A percentile compares a stretch with the other conserved stretches of the same genome.
phyloP scores from a whole-genome alignment of 352 stramenopile genomes.

The Globisporangium lucens region DNA sequence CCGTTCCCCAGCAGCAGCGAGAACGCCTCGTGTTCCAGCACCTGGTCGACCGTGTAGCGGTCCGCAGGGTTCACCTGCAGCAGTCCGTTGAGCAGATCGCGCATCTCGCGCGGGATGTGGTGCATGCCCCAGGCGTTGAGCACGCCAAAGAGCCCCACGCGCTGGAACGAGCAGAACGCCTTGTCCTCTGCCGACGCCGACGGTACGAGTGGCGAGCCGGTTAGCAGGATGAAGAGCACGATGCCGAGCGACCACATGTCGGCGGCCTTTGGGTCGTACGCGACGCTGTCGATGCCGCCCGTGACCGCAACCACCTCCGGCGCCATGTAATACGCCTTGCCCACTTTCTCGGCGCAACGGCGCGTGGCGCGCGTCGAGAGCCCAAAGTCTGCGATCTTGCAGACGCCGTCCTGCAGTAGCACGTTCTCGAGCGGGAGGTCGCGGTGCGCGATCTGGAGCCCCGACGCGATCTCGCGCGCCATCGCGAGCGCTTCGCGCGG shows the following conservation, averaged over 20 bases:
- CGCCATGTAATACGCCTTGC: constrained; percentile 32
- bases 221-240: constrained; percentile 61
- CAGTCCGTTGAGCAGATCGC: constrained; percentile 15
- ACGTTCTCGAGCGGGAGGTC: too few species aligned
- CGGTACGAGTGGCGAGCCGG: constrained; percentile 38
- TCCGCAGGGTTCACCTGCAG: constrained; percentile 28
- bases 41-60: neutral
- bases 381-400: too few species aligned
- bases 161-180: constrained; percentile 29
- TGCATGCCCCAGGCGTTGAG: constrained; percentile 31
- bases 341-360: too few species aligned
- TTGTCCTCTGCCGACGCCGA: constrained; percentile 27
- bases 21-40: constrained; percentile 4
- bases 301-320: constrained; percentile 31
- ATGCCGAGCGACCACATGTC: constrained; percentile 63
- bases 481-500: constrained; percentile 40
- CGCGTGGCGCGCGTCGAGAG: too few species aligned
- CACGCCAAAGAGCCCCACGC: constrained; percentile 27
- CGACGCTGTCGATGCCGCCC: neutral
- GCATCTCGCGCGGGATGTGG: neutral
- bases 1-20: neutral
- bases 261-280: constrained; percentile 28
- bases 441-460: constrained; percentile 21
- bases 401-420: too few species aligned
- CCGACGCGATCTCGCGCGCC: constrained; percentile 3